Percentiles rank a stretch among this genome's conserved stretches.
phyloP scores from a whole-genome alignment of 1,284 basidiomycete species.

The Fomitopsis betulina region DNA sequence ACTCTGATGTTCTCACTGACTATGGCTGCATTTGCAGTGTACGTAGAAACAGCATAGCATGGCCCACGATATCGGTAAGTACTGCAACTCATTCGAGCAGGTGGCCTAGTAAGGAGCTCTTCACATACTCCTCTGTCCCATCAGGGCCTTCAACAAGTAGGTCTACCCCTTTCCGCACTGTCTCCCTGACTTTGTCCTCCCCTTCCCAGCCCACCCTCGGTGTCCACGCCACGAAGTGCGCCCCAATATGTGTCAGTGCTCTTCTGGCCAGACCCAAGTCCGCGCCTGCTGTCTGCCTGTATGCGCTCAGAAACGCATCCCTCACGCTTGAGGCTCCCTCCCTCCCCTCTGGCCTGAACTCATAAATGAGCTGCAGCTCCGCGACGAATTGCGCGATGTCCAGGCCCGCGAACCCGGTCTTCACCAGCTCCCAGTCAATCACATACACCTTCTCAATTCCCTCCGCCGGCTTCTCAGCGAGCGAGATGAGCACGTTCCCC shows the following conservation, averaged over 20 bases:
- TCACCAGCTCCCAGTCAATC: slow-evolving; percentile 58
- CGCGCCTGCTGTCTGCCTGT: slow-evolving; percentile 25
- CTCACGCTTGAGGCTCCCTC: slow-evolving; percentile 32
- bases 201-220: slow-evolving; percentile 41
- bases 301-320: slow-evolving; percentile 39
- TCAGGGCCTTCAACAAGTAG: slow-evolving; percentile 36
- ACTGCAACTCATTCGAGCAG: slow-evolving; percentile 1
- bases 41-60: background rate
- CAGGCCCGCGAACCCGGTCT: slow-evolving; percentile 43
- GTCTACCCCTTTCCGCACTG: slow-evolving; percentile 43
- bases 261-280: slow-evolving; percentile 20
- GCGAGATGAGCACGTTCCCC: slow-evolving; percentile 48
- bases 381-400: slow-evolving; percentile 60
- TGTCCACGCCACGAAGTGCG: slow-evolving; percentile 43
- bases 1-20: background rate
- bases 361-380: slow-evolving; percentile 44
- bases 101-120: background rate
- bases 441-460: slow-evolving; percentile 35
- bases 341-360: slow-evolving; percentile 37
- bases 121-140: slow-evolving; percentile 3
- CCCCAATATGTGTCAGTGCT: slow-evolving; percentile 41
- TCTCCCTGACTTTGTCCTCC: slow-evolving; percentile 38
- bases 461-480: slow-evolving; percentile 22
- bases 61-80: background rate
- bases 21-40: background rate